Evolutionary conservation across 164 flowering plant genomes (phyloP).

Genomic region (Tinospora cordifolia): DNA sequence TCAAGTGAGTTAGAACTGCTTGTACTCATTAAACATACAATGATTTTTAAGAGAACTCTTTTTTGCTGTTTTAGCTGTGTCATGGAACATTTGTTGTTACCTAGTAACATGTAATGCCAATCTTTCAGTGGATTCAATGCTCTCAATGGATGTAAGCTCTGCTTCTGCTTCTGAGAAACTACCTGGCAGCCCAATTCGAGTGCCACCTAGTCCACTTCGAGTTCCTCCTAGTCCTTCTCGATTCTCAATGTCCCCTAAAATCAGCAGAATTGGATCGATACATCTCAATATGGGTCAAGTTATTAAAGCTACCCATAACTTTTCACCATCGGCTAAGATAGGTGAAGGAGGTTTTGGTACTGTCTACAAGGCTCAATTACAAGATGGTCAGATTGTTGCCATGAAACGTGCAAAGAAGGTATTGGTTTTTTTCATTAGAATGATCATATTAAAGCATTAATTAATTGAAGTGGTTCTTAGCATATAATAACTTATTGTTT

Average conservation of each 20-base stretch:
- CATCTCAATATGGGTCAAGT: constrained; percentile 68
- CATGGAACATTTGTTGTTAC: neutral
- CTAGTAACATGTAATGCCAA: neutral
- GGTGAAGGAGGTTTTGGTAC: constrained; percentile 95
- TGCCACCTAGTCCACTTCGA: constrained; percentile 33
- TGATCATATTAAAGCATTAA: neutral
- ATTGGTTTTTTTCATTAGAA: neutral
- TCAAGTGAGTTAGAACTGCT: constrained; percentile 49
- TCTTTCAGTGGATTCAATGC: constrained; percentile 51
- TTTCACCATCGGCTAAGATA: constrained; percentile 51
- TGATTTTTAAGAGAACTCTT: no score
- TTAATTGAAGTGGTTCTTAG: neutral
- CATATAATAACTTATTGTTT: neutral
- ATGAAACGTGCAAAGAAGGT: constrained; percentile 93
- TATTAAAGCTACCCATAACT: constrained; percentile 63
- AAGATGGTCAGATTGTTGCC: constrained; percentile 76
- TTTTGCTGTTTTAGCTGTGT: neutral
- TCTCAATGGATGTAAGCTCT: constrained; percentile 42
- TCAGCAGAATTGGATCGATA: constrained; percentile 54
- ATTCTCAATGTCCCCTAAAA: constrained; percentile 60
- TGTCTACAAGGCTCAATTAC: constrained; percentile 73
- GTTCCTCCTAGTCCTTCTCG: constrained; percentile 84
- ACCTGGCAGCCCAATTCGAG: constrained; percentile 30
- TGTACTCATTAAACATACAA: neutral
- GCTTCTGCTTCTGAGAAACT: constrained; percentile 43